Conservation (phyloP, 306 rosid genomes). For the Prunus davidiana region DNA sequence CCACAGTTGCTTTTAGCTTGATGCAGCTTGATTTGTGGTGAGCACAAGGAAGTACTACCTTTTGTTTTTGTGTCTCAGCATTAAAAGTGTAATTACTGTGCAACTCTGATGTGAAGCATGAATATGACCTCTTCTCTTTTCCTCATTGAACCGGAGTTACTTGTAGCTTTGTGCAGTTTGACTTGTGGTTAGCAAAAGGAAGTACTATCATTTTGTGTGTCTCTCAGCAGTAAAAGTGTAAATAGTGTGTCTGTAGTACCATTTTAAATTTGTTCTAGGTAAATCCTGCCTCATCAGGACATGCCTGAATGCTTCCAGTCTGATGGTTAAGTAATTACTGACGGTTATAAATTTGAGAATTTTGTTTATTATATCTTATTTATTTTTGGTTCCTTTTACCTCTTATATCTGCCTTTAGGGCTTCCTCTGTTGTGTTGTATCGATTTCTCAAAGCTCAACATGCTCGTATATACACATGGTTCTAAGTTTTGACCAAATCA, state of each 20-base stretch:
- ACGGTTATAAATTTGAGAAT: not conserved
- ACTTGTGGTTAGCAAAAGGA: not conserved
- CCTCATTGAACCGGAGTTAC: not conserved
- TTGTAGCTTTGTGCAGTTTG: not conserved
- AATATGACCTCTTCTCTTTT: not conserved
- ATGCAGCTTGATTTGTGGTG: too few relatives aligned
- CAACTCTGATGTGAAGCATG: too few relatives aligned
- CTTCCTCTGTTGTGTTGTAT: not conserved
- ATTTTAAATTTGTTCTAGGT: not conserved
- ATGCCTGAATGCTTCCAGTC: too few relatives aligned
- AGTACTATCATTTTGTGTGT: not conserved
- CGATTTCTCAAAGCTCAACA: not conserved
- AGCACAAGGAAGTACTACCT: too few relatives aligned
- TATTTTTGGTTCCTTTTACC: not conserved
- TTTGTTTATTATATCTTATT: not conserved
- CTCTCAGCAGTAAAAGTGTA: not conserved
- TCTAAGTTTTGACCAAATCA: not conserved
- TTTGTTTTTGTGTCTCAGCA: not conserved
- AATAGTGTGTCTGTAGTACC: not conserved
- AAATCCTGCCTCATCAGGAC: too few relatives aligned
- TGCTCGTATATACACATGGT: not conserved
- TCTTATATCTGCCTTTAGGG: not conserved
- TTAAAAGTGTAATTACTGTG: not conserved
- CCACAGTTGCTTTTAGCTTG: too few relatives aligned
- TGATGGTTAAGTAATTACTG: not conserved